A percentile compares a stretch with the other conserved stretches of the same genome.
Evolutionary conservation across 768 basidiomycete genomes (phyloP).

Genomic region (Leucosporidium yakuticum): DNA sequence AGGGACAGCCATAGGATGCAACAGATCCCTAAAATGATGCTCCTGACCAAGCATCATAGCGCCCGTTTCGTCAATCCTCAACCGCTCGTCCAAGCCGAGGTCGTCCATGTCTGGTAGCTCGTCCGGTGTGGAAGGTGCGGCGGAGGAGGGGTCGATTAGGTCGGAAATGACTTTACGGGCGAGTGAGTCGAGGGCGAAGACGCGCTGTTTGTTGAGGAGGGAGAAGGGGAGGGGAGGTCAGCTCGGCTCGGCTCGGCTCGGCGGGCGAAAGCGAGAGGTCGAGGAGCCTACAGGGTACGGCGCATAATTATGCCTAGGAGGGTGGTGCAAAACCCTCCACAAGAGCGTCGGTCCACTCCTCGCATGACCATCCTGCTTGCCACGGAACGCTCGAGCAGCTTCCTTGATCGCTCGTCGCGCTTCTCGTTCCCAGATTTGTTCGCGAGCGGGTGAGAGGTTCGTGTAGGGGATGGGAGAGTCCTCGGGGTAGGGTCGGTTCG

Average conservation of each 20-base stretch:
- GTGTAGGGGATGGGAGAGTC: constrained; percentile 34
- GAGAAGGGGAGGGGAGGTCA: background rate
- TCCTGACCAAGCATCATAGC: constrained; percentile 31
- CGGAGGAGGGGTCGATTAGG: constrained; percentile 9
- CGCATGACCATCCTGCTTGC: constrained; percentile 19
- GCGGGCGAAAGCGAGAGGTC: too few species aligned
- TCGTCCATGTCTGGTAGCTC: constrained; percentile 8
- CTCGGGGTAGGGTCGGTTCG: constrained; percentile 30
- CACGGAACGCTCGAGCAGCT: constrained; percentile 14
- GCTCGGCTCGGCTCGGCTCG: background rate
- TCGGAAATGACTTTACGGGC: constrained; percentile 30
- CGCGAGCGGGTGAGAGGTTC: constrained; percentile 16
- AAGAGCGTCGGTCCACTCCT: constrained; percentile 24
- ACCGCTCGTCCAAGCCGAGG: constrained; percentile 25
- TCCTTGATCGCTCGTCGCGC: constrained; percentile 29
- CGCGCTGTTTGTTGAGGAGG: constrained; percentile 13
- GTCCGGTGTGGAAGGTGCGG: background rate
- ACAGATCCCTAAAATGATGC: constrained; percentile 30
- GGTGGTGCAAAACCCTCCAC: constrained; percentile 33
- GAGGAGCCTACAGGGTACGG: constrained; percentile 26
- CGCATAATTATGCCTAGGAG: constrained; percentile 34
- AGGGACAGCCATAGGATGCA: constrained; percentile 31
- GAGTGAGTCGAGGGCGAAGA: constrained; percentile 30
- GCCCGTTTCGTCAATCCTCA: constrained; percentile 26
- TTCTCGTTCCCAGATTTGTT: constrained; percentile 27